Evolutionary conservation across 129 eudicot species (phyloP).

Genomic region (Centella asiatica): DNA sequence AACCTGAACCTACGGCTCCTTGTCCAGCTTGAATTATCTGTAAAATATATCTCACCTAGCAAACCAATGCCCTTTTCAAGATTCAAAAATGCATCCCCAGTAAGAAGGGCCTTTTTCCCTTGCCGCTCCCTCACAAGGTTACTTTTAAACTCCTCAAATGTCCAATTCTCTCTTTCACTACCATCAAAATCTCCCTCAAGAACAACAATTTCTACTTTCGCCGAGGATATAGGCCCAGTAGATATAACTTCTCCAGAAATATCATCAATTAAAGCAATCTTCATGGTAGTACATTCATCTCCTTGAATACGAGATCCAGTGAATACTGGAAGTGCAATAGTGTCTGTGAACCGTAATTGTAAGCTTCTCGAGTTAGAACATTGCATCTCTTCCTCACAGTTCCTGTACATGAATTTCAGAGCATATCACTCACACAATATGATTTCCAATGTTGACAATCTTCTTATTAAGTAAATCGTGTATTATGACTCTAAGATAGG

Average conservation of each 20-base stretch:
- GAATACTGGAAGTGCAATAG: constrained; percentile 26
- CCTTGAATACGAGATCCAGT: constrained; percentile 48
- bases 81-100: constrained; percentile 30
- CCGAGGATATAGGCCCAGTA: constrained; percentile 42
- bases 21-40: constrained; percentile 25
- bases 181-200: constrained; percentile 37
- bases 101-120: constrained; percentile 38
- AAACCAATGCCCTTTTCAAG: constrained; percentile 43
- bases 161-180: constrained; percentile 24
- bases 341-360: constrained; percentile 28
- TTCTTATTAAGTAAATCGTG: constrained; percentile 1
- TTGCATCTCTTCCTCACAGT: constrained; percentile 11
- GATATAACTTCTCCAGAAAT: constrained; percentile 31
- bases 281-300: constrained; percentile 17
- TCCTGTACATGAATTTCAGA: constrained; percentile 24
- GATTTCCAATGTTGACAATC: constrained; percentile 10
- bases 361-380: constrained; percentile 29
- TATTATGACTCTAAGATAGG: not conserved
- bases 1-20: constrained; percentile 39
- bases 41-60: constrained; percentile 25
- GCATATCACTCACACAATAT: constrained; percentile 9
- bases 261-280: constrained; percentile 40
- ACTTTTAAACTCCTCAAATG: constrained; percentile 32
- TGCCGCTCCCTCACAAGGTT: constrained; percentile 31
- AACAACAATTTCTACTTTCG: constrained; percentile 40